Conservation (phyloP, 495 filamentous ascomycete species). For the Parathielavia hyrcaniae region DNA sequence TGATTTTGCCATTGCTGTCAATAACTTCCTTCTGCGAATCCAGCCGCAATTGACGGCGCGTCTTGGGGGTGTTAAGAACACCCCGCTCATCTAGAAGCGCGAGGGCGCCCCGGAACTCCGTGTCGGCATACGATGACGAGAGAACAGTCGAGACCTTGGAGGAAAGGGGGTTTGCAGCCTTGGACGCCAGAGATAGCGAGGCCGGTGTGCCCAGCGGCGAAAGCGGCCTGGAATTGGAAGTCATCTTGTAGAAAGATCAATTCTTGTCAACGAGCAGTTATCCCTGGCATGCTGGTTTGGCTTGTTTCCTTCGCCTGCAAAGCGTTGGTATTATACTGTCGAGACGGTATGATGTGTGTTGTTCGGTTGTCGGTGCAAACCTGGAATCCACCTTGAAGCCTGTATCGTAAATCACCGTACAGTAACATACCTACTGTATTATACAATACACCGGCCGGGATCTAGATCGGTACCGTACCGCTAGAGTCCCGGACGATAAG, state of each 20-base stretch:
- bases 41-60: conserved; percentile 69
- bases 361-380: too few relatives aligned
- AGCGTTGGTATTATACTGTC: neutral
- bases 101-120: conserved; percentile 84
- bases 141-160: conserved; percentile 75
- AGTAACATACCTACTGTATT: too few relatives aligned
- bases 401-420: too few relatives aligned
- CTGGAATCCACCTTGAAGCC: too few relatives aligned
- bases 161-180: conserved; percentile 27
- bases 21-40: conserved; percentile 92
- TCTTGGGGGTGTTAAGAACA: conserved; percentile 69
- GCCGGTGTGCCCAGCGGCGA: conserved; percentile 16
- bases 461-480: too few relatives aligned
- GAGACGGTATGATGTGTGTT: neutral
- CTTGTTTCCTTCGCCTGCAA: neutral
- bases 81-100: conserved; percentile 65
- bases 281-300: neutral
- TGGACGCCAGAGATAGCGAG: conserved; percentile 10
- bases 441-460: too few relatives aligned
- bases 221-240: conserved; percentile 12
- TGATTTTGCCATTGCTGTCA: conserved; percentile 84
- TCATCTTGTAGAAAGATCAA: conserved; percentile 12
- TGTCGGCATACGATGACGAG: conserved; percentile 86
- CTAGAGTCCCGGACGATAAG: too few relatives aligned
- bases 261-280: neutral